Evolutionary conservation across 1,284 basidiomycete genomes (phyloP).

Genomic region (Cutaneotrichosporon sp.): DNA sequence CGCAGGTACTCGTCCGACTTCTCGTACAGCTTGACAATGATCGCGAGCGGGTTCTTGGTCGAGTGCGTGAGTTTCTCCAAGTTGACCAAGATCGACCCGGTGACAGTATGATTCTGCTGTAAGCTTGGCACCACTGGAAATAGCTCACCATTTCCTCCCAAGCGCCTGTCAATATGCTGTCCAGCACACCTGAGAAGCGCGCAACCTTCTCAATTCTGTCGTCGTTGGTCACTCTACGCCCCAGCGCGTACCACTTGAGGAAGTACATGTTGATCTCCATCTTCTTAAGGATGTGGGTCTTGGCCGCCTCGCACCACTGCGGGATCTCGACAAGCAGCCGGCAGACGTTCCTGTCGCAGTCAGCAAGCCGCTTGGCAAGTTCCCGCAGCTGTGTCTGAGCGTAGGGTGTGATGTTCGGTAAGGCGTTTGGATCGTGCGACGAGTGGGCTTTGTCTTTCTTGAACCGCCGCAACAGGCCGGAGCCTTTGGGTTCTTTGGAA

Average conservation of each 20-base stretch:
- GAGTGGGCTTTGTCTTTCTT: conserved; percentile 34
- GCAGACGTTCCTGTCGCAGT: conserved; percentile 34
- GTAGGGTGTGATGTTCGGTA: conserved; percentile 22
- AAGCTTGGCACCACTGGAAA: conserved; percentile 1
- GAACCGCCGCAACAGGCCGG: conserved; percentile 34
- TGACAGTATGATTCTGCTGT: conserved; percentile 35
- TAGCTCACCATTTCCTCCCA: conserved; percentile 40
- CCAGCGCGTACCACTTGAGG: conserved; percentile 37
- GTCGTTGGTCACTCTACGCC: conserved; percentile 27
- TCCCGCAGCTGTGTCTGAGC: conserved; percentile 29
- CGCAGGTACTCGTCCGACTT: conserved; percentile 43
- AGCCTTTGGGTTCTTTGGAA: conserved; percentile 9
- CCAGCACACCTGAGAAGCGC: conserved; percentile 36
- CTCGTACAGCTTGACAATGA: conserved; percentile 38
- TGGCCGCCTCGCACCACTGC: conserved; percentile 34
- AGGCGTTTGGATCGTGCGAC: not conserved
- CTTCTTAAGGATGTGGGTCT: conserved; percentile 33
- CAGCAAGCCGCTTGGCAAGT: conserved; percentile 32
- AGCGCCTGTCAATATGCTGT: conserved; percentile 29
- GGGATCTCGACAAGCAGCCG: conserved; percentile 43
- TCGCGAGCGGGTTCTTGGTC: conserved; percentile 38
- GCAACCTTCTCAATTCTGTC: conserved; percentile 35
- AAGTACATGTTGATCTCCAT: conserved; percentile 33
- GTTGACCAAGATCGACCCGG: conserved; percentile 38
- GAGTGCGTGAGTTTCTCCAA: conserved; percentile 39